Base-by-base conservation (phyloP, 2,329 filamentous ascomycete genomes). In the Thermothelomyces thermophilus region DNA sequence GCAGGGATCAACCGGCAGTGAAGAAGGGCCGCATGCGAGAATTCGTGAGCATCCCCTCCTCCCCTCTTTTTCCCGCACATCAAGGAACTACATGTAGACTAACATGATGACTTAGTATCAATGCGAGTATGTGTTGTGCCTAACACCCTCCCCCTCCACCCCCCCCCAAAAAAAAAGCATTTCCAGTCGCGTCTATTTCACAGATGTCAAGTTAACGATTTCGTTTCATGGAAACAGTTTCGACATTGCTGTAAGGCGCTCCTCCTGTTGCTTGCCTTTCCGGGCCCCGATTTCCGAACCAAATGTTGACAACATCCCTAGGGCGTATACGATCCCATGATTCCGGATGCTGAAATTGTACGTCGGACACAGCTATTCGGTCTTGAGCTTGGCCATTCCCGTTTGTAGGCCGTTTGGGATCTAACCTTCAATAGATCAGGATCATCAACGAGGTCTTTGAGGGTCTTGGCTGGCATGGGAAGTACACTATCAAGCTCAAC, bases 11-110 rank as follows among this genome's bases (percentile, higher is more conserved):
- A 67, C 86, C 86, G 20, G 86, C 89, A 54, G 88, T 96, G 72
- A 87, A 85, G 55, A 93, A 94, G 67, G 91, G 90, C 45, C 82
- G 90, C 47, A 93, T 95, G 86, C 81, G 91, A 63, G 91, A 96
- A 70, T 59, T 59, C 26, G 57, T 59, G 5, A 44, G 55, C 40
- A 45, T 8, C 31, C 11, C 40, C 16, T 10, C 30, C 30, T 3
- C 30, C 3, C 3, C 9, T 31, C 24, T n/a, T 19, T 24, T 30
- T 14, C n/a, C 39, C 14, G 10, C 6, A 2, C 8, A 5, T 28
- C 16, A 4, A 10, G 3, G 13, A 16, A 24, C 9, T 1, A 24
- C 34, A 41, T 13, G 24, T 5, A 9, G 5, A 22, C 50, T 59
- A 41, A 59, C 52, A 34, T 37, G n/a, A 17, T 22, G 5, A 9